Evolutionary conservation across 2,329 filamentous ascomycete genomes (phyloP).

Genomic region (Stemphylium beticola): DNA sequence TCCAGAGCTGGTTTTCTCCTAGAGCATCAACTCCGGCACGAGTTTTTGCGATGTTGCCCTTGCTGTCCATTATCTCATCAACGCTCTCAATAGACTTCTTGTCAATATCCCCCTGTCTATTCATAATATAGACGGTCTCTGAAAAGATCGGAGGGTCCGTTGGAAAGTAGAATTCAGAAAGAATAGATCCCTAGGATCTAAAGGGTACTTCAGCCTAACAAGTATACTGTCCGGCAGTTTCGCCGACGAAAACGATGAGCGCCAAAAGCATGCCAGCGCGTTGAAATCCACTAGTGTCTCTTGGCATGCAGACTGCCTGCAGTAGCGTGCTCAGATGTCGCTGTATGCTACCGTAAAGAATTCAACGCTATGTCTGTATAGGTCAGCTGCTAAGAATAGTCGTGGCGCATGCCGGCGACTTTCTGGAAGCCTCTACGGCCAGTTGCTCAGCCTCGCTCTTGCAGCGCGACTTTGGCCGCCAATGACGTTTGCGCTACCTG

Average conservation of each 20-base stretch:
- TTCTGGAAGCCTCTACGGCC: not conserved
- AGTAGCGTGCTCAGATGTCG: too few relatives aligned
- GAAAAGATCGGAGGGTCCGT: not conserved
- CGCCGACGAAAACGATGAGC: not conserved
- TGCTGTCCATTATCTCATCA: constrained; percentile 1
- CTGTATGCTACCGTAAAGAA: too few relatives aligned
- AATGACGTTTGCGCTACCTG: not conserved
- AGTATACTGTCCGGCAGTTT: not conserved
- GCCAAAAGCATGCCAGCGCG: not conserved
- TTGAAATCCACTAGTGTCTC: not conserved
- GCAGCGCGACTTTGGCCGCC: not conserved
- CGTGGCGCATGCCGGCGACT: not conserved
- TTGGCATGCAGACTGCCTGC: not conserved
- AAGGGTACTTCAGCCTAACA: not conserved
- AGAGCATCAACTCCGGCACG: not conserved
- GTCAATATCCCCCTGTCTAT: not conserved
- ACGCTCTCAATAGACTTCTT: not conserved
- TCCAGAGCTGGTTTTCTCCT: not conserved
- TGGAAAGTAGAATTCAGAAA: not conserved
- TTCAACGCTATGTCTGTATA: too few relatives aligned
- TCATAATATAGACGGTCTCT: not conserved
- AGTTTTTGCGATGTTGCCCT: not conserved
- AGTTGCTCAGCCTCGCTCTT: constrained; percentile 8
- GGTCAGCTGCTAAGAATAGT: not conserved
- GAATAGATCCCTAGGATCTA: not conserved